A percentile compares a stretch with the other conserved stretches of the same genome.
These are phyloP conservation scores for Kregervanrija fluxuum DNA, from an alignment of 805 yeast genomes.

Conservation along the genomic window DNA sequence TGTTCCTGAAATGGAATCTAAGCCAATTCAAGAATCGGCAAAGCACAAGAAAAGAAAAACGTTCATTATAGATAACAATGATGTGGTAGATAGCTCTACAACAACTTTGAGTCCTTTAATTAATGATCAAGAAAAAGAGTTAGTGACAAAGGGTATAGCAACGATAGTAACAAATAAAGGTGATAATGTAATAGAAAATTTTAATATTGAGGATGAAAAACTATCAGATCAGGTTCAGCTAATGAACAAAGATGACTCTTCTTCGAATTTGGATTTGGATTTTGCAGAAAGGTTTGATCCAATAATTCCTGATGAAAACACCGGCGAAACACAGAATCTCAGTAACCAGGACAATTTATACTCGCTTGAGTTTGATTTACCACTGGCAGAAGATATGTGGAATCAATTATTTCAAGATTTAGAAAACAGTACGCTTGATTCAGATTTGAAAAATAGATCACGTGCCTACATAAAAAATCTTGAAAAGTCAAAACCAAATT, in stretches of 20 bases:
- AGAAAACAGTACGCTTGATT: neutral
- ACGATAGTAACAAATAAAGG: neutral
- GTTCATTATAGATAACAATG: too few species aligned
- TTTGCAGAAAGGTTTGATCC: neutral
- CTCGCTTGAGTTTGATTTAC: constrained; percentile 3
- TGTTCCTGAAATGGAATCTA: neutral
- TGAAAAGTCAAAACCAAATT: too few species aligned
- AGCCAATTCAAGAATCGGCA: too few species aligned
- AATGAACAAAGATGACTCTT: neutral
- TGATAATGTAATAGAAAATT: neutral
- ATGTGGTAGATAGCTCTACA: too few species aligned
- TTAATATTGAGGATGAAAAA: neutral
- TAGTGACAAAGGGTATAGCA: neutral
- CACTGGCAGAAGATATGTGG: constrained; percentile 5
- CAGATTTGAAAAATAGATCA: neutral
- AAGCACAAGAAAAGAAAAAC: neutral
- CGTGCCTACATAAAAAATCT: too few species aligned
- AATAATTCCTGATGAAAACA: too few species aligned
- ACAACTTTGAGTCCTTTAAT: too few species aligned
- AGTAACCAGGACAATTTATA: too few species aligned
- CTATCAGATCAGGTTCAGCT: too few species aligned
- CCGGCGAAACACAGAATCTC: too few species aligned
- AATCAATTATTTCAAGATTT: constrained; percentile 2
- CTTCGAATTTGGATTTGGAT: neutral
- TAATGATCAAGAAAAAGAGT: neutral